A percentile compares a stretch with the other conserved stretches of the same genome.
phyloP scores from a whole-genome alignment of 129 eudicot genomes.

The Ambrosia trifida region DNA sequence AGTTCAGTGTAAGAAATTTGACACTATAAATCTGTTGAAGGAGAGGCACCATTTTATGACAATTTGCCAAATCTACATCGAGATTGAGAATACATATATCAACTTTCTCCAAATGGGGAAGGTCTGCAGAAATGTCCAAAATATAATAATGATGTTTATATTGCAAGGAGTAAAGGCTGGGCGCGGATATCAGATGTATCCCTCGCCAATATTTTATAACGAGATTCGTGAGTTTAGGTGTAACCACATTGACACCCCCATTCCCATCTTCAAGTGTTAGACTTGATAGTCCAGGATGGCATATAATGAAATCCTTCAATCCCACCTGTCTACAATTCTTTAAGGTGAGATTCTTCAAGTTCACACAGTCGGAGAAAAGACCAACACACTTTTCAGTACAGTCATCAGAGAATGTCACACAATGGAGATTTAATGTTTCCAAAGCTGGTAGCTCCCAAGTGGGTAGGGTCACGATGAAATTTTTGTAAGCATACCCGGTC shows the following conservation, averaged over 20 bases:
- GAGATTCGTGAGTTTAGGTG: slow-evolving; percentile 26
- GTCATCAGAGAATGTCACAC: neutral
- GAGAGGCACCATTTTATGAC: neutral
- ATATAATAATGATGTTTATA: no score
- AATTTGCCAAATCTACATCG: neutral
- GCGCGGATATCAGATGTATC: neutral
- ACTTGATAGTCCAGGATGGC: slow-evolving; percentile 10
- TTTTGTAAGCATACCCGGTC: neutral
- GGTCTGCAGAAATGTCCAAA: neutral
- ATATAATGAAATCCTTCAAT: slow-evolving; percentile 5
- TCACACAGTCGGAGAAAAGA: slow-evolving; percentile 14
- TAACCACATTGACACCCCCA: no score
- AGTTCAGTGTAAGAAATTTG: slow-evolving; percentile 22
- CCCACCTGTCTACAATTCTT: neutral
- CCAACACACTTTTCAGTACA: neutral
- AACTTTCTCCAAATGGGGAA: slow-evolving; percentile 19
- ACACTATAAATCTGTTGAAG: slow-evolving; percentile 6
- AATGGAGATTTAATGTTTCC: neutral
- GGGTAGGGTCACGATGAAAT: neutral
- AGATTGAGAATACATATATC: neutral
- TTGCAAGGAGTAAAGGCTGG: neutral
- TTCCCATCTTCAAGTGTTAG: no score
- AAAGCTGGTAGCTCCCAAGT: slow-evolving; percentile 18
- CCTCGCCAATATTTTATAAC: neutral
- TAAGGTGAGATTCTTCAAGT: slow-evolving; percentile 25